Conservation (phyloP, 2,329 filamentous ascomycete genomes). For the Penicillium paneum region DNA sequence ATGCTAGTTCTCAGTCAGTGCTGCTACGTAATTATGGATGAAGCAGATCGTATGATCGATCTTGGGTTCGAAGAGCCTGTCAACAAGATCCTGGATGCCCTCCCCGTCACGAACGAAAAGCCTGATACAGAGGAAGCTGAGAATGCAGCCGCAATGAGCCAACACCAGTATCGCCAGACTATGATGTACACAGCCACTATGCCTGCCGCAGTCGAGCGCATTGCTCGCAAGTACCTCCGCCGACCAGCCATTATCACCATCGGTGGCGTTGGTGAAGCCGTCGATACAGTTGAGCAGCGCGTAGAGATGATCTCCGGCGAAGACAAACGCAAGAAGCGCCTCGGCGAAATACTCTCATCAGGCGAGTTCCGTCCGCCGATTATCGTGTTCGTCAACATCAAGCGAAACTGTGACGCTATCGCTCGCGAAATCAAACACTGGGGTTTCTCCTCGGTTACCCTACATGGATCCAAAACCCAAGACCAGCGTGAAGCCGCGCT, state of each 20-base stretch:
- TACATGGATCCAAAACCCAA: constrained; percentile 95
- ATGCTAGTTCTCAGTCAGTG: constrained; percentile 92
- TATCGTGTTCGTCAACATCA: constrained; percentile 99
- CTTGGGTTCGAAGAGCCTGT: constrained; percentile 96
- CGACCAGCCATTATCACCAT: constrained; percentile 92
- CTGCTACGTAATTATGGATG: constrained; percentile 98
- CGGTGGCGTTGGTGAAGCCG: constrained; percentile 89
- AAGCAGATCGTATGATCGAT: constrained; percentile 98
- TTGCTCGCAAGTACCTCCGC: constrained; percentile 94
- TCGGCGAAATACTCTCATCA: constrained; percentile 82
- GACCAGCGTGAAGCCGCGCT: constrained; percentile 95
- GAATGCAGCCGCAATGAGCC: constrained; percentile 77
- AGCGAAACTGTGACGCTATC: constrained; percentile 94
- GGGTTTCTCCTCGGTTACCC: constrained; percentile 83
- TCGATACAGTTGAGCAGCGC: constrained; percentile 95
- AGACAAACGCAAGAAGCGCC: constrained; percentile 92
- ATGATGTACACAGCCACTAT: constrained; percentile 99
- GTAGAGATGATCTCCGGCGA: constrained; percentile 89
- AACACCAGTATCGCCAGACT: constrained; percentile 84
- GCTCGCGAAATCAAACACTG: constrained; percentile 91
- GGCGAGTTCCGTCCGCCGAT: constrained; percentile 82
- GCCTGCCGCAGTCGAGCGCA: constrained; percentile 86
- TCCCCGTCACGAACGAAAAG: constrained; percentile 91
- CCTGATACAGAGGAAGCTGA: constrained; percentile 92
- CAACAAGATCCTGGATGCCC: constrained; percentile 92